Conservation (phyloP, 177 flowering plant genomes). For the Vitis hybrid region DNA sequence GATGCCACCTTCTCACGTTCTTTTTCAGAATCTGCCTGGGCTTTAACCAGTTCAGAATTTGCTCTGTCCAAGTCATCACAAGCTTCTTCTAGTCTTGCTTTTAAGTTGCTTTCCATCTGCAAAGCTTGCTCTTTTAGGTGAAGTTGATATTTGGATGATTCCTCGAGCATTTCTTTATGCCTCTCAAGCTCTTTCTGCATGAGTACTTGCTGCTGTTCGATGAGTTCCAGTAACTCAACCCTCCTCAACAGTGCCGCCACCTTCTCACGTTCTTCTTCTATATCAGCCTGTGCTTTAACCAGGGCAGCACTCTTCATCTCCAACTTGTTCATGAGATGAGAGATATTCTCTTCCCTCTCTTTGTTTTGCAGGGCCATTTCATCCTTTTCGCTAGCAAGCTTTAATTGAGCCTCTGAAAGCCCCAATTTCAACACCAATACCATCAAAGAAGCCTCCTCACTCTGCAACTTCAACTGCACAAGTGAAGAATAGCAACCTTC, state of each 20-base stretch:
- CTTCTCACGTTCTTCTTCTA: constrained; percentile 35
- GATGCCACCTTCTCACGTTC: constrained; percentile 30
- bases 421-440: constrained; percentile 36
- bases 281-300: constrained; percentile 22
- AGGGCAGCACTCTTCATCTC: constrained; percentile 35
- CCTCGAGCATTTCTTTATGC: constrained; percentile 51
- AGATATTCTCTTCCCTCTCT: constrained; percentile 25
- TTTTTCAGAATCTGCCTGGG: constrained; percentile 26
- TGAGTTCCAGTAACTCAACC: constrained; percentile 20
- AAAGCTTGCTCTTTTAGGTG: constrained; percentile 36
- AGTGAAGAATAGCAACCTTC: constrained; percentile 26
- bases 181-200: constrained; percentile 47
- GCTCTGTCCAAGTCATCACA: constrained; percentile 45
- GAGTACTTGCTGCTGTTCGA: constrained; percentile 18
- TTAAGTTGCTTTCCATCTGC: constrained; percentile 30
- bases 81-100: constrained; percentile 35
- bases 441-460: constrained; percentile 53
- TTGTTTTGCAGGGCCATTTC: constrained; percentile 16
- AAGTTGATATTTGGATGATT: constrained; percentile 31
- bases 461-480: constrained; percentile 43
- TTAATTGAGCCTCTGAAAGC: constrained; percentile 34
- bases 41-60: constrained; percentile 39
- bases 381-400: constrained; percentile 21
- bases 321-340: constrained; percentile 35
- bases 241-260: constrained; percentile 11